phyloP scores from a whole-genome alignment of 2,329 filamentous ascomycete genomes.

The Coniochaeta prunicola region DNA sequence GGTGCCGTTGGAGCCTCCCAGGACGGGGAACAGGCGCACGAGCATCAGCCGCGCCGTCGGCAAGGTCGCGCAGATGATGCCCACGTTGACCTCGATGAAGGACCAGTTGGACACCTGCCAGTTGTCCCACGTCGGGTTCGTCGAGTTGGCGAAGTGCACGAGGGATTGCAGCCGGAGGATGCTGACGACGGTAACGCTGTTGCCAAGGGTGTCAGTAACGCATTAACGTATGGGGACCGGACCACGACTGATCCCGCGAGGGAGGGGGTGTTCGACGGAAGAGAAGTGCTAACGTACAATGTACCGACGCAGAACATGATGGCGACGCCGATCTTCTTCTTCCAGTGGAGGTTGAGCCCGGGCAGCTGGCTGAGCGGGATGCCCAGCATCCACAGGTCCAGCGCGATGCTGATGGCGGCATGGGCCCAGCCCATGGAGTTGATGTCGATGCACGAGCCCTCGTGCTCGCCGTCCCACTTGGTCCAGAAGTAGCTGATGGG shows the following conservation, averaged over 20 bases:
- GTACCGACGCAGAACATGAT: constrained; percentile 37
- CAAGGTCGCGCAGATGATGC: constrained; percentile 25
- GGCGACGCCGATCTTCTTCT: constrained; percentile 33
- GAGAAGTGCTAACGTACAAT: constrained; percentile 17
- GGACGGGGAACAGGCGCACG: constrained; percentile 16
- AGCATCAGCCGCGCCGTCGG: constrained; percentile 19
- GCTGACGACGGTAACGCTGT: constrained; percentile 22
- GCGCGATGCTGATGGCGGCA: constrained; percentile 30
- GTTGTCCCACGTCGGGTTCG: constrained; percentile 22
- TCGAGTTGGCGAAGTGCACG: constrained; percentile 18
- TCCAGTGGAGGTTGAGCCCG: constrained; percentile 25
- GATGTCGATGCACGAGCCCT: constrained; percentile 32
- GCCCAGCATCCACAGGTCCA: constrained; percentile 35
- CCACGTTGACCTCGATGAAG: constrained; percentile 23
- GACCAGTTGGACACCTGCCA: constrained; percentile 19
- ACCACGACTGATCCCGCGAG: no score
- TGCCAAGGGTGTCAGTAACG: background rate
- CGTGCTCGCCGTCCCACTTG: constrained; percentile 30
- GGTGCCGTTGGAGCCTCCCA: constrained; percentile 5
- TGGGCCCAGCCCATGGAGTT: constrained; percentile 33
- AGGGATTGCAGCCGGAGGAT: constrained; percentile 20
- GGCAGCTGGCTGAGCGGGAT: constrained; percentile 30
- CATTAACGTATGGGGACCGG: background rate
- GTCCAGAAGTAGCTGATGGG: constrained; percentile 33
- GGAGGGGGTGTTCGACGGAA: background rate